Evolutionary conservation across 164 flowering plant genomes (phyloP), one percentile per base, ranked within the genome.

Genomic region (Chloranthus sessilifolius): DNA sequence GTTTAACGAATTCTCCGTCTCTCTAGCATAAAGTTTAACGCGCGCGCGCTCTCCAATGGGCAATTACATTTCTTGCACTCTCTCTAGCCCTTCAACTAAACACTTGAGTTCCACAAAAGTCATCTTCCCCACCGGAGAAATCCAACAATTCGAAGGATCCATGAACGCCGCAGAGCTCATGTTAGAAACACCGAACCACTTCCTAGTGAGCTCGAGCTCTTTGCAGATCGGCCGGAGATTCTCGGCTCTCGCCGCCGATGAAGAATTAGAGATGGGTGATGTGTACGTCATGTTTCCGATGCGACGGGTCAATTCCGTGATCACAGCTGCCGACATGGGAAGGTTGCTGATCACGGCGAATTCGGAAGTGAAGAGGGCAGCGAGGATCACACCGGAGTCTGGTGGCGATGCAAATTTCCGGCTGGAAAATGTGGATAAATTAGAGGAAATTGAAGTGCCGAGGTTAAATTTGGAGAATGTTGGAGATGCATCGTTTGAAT

Each of bases 111-210:
- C 72, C 1, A 53, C 74, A 0, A 81, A 58, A 48, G 86, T 83
- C 26, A 63, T 86, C 33, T 43, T 80, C n/a, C 90, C 89, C 1
- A 42, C 37, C 14, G 88, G 95, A 2, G 82, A 78, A 51, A 51
- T 82, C 28, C 62, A 70, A 30, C 58, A 43, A 15, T 37, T 81
- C 39, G 24, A 56, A 1, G 57, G 55, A 14, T 69, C 74, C 6
- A 48, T 45, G 41, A 83, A 68, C 29, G 91, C 86, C 0, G 95
- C 95, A 0, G 95, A 86, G 70, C 74, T 83, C 38, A 86, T 86
- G 95, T 43, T 86, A 8, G 95, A 86, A 55, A 52, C 43, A 0
- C 95, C 95, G 0, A 79, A 73, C 42, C 69, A 60, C 63, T 89
- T 89, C 58, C 30, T 89, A 24, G 85, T 73, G 2, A 68, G 82